These are phyloP conservation scores for Dimocarpus longan DNA, from an alignment of 345 rosid species.

Conservation along the genomic window DNA sequence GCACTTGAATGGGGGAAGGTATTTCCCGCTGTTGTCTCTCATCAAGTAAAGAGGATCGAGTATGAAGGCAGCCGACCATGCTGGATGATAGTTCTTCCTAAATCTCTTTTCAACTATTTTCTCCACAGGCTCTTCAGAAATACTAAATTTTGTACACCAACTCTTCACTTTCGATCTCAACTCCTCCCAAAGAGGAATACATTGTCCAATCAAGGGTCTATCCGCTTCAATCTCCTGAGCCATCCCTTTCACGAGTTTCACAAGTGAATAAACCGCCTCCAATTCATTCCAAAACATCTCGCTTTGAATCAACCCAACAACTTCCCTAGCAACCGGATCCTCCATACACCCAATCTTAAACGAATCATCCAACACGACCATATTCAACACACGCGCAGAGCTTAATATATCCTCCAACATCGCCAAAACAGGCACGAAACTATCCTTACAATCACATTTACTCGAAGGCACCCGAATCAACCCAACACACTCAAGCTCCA, in stretches of 20 bases:
- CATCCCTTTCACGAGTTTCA: slow-evolving; percentile 52
- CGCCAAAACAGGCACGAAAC: slow-evolving; percentile 31
- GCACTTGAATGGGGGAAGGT: slow-evolving; percentile 61
- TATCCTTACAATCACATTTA: slow-evolving; percentile 41
- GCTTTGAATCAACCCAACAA: slow-evolving; percentile 43
- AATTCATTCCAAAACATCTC: slow-evolving; percentile 57
- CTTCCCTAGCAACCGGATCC: slow-evolving; percentile 47
- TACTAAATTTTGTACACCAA: slow-evolving; percentile 50
- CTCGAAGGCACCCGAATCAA: slow-evolving; percentile 45
- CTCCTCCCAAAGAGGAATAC: slow-evolving; percentile 63
- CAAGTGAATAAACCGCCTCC: slow-evolving; percentile 51
- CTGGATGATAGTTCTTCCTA: slow-evolving; percentile 58
- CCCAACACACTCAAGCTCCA: slow-evolving; percentile 44
- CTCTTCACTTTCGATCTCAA: slow-evolving; percentile 52
- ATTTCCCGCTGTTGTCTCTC: slow-evolving; percentile 50
- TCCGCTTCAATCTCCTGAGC: slow-evolving; percentile 53
- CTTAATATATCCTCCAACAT: slow-evolving; percentile 55
- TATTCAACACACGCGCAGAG: slow-evolving; percentile 44
- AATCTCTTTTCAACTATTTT: slow-evolving; percentile 58
- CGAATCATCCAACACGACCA: slow-evolving; percentile 49
- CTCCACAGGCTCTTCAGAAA: slow-evolving; percentile 44
- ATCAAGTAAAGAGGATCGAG: slow-evolving; percentile 57
- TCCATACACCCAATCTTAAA: slow-evolving; percentile 39
- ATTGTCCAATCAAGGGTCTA: slow-evolving; percentile 53
- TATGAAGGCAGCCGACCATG: slow-evolving; percentile 61